phyloP scores from a whole-genome alignment of 805 yeast species.

The Metschnikowia similis region DNA sequence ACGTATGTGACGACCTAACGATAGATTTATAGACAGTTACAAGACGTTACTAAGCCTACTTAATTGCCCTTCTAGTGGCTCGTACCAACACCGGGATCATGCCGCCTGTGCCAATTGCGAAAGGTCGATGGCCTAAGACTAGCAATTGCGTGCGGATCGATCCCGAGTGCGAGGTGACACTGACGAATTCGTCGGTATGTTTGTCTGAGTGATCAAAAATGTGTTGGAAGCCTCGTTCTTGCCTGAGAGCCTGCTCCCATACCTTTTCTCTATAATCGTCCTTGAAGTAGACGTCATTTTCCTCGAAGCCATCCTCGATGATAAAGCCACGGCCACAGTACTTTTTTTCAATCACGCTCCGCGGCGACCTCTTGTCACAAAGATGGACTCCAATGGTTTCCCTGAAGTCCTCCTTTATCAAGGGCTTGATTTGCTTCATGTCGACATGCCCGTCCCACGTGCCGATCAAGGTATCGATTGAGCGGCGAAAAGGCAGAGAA shows the following conservation, averaged over 20 bases:
- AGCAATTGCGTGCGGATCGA: constrained; percentile 45
- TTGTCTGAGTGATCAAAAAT: constrained; percentile 23
- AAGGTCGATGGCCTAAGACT: constrained; percentile 45
- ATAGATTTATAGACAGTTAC: not conserved
- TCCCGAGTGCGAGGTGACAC: constrained; percentile 51
- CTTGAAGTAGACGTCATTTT: constrained; percentile 42
- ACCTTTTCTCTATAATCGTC: constrained; percentile 37
- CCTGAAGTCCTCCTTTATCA: constrained; percentile 43
- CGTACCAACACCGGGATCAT: constrained; percentile 53
- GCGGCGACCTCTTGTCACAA: constrained; percentile 44
- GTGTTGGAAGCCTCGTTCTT: constrained; percentile 33
- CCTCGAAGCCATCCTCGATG: constrained; percentile 43
- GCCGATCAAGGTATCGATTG: constrained; percentile 44
- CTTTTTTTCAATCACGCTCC: constrained; percentile 34
- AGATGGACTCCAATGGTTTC: constrained; percentile 49
- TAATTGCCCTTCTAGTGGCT: constrained; percentile 18
- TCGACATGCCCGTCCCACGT: constrained; percentile 41
- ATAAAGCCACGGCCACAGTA: constrained; percentile 38
- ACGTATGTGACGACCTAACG: not conserved
- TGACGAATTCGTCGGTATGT: constrained; percentile 25
- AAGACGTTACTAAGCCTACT: not conserved
- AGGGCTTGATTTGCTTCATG: constrained; percentile 25
- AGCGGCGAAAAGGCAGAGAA: constrained; percentile 49
- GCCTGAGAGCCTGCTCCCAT: constrained; percentile 37
- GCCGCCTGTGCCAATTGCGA: constrained; percentile 51